Evolutionary conservation across 73 alveolate species (phyloP).

Genomic region (Paramecium sexaurelia): DNA sequence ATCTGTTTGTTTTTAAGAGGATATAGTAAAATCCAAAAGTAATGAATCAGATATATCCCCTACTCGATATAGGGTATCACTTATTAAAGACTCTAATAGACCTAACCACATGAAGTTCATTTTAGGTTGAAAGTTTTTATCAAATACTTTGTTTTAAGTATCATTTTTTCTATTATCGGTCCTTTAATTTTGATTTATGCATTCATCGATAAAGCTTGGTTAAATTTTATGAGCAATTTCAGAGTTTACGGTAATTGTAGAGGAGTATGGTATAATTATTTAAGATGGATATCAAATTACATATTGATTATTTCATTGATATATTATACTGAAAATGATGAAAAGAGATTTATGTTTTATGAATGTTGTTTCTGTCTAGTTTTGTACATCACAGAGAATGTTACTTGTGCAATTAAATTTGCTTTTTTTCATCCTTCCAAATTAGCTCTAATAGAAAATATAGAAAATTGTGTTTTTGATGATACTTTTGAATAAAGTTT

Average conservation of each 20-base stretch:
- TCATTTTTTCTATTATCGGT: background rate
- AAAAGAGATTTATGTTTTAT: background rate
- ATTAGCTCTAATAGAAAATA: background rate
- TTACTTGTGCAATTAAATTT: background rate
- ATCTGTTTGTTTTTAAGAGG: conserved; percentile 27
- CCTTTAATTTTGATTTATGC: conserved; percentile 17
- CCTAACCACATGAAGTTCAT: conserved; percentile 13
- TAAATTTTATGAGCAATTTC: background rate
- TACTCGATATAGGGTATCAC: background rate
- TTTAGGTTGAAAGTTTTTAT: conserved; percentile 1
- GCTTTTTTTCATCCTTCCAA: background rate
- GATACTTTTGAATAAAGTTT: background rate
- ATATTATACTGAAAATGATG: background rate
- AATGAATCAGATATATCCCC: background rate
- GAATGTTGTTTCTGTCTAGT: background rate
- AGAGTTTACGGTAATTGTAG: background rate
- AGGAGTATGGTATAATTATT: background rate
- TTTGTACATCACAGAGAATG: background rate
- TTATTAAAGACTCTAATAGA: background rate
- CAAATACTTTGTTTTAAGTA: background rate
- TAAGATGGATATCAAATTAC: background rate
- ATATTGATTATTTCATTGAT: background rate
- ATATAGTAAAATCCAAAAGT: background rate
- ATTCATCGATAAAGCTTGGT: background rate
- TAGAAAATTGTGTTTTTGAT: background rate